Evolutionary conservation across 2,329 filamentous ascomycete species (phyloP), one percentile per base, ranked within the genome.

Genomic region (Proliferodiscus dingleyae): DNA sequence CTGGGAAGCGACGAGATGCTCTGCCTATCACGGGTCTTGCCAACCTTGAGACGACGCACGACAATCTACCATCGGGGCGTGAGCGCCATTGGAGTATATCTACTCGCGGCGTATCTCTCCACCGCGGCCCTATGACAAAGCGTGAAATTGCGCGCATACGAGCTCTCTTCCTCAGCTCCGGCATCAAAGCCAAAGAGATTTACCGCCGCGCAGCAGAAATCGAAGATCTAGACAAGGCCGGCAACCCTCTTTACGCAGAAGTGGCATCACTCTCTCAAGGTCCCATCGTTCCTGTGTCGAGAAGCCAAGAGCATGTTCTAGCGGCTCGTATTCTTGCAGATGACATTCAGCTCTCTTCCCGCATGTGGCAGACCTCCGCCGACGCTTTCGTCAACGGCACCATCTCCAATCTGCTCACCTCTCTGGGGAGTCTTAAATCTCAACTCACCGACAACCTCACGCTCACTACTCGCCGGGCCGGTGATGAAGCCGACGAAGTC

Each of bases 121-220:
- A 68, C 15, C 67, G 63, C 36, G 60, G 61, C n/a, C 64, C 62
- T 46, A 61, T 86, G 23, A 81, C 75, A 8, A 80, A 77, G 56
- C 78, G 79, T n/a, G 91, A 96, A 56, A 77, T 95, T 43, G 85
- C 86, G 13, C 82, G 89, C n/a, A 75, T 90, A 2, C 78, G 81
- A 46, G 79, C 88, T 1, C 72, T 94, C 7, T 78, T 95, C 32
- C 72, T 95, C 18, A 86, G 83, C 52, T 88, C 89, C 0, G 90
- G 89, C n/a, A 83, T 96, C 60, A 95, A 94, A 67, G 90, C 91
- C 0, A 82, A 82, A 59, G 87, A 93, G 60, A 87, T 96, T 44
- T 74, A 75, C 22, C 77, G 81, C 3, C 78, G 84, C 37, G 81
- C 85, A 3, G 51, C 49, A 13, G 61, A 62, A 38, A 38, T 48